phyloP scores from a whole-genome alignment of 345 rosid genomes.

The Reutealis trisperma region DNA sequence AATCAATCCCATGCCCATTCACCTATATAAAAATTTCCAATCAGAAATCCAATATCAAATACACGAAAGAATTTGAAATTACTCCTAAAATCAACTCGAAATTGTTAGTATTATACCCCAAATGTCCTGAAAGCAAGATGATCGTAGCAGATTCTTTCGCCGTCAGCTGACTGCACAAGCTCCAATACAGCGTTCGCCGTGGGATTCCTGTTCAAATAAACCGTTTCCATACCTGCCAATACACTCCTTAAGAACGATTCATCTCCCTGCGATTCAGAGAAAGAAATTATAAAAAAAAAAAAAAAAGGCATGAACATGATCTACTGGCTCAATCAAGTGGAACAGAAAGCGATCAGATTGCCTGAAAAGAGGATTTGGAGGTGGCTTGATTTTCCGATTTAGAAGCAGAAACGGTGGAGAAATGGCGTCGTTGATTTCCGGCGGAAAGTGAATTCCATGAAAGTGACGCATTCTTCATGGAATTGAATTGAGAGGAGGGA shows the following conservation, averaged over 20 bases:
- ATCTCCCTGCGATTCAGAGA: slow-evolving; percentile 36
- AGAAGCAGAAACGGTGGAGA: slow-evolving; percentile 33
- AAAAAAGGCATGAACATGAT: not conserved
- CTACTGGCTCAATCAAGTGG: not conserved
- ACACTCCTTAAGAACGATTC: slow-evolving; percentile 76
- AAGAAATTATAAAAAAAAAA: too few relatives aligned
- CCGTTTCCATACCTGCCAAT: slow-evolving; percentile 63
- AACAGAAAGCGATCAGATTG: slow-evolving; percentile 5
- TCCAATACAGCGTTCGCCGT: slow-evolving; percentile 84
- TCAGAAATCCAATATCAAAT: slow-evolving; percentile 2
- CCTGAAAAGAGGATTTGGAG: slow-evolving; percentile 36
- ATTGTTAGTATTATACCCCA: slow-evolving; percentile 51
- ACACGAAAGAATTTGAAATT: not conserved
- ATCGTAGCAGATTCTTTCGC: slow-evolving; percentile 69
- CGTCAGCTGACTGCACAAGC: slow-evolving; percentile 57
- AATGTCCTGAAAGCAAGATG: slow-evolving; percentile 93
- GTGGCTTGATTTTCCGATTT: slow-evolving; percentile 23
- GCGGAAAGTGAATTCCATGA: slow-evolving; percentile 9
- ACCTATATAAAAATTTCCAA: slow-evolving; percentile 38
- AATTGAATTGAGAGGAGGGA: slow-evolving; percentile 9
- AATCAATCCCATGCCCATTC: slow-evolving; percentile 75
- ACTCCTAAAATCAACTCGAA: not conserved
- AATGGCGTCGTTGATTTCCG: slow-evolving; percentile 11
- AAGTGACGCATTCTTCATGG: not conserved
- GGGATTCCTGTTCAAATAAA: slow-evolving; percentile 72